phyloP scores from a whole-genome alignment of 2,329 filamentous ascomycete genomes.

The Alternaria viburni region DNA sequence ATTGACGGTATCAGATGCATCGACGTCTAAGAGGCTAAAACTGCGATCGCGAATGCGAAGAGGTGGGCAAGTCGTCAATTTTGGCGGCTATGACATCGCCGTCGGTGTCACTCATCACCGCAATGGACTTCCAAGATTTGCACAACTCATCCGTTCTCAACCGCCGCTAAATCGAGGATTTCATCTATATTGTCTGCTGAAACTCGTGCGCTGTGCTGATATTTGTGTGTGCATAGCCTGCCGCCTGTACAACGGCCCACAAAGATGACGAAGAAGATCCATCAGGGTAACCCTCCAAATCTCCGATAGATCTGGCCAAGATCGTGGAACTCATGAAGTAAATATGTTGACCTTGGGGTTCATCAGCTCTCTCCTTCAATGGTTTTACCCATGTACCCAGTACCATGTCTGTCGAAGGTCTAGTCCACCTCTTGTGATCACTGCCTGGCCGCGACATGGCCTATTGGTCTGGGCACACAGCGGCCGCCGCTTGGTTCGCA shows the following conservation, averaged over 20 bases:
- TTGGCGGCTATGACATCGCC: background rate
- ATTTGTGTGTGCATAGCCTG: background rate
- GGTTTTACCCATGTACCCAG: background rate
- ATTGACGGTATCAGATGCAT: background rate
- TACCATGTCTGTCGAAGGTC: background rate
- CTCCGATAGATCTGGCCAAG: background rate
- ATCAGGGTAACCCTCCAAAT: background rate
- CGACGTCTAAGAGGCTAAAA: background rate
- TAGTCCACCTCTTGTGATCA: background rate
- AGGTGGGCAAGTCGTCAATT: background rate
- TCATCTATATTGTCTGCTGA: background rate
- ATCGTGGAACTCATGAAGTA: background rate
- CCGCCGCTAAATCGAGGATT: background rate
- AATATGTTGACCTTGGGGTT: background rate
- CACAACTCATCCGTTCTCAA: background rate
- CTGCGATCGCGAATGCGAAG: background rate
- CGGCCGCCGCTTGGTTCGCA: background rate
- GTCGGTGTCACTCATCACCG: background rate
- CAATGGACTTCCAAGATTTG: background rate
- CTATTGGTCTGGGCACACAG: background rate
- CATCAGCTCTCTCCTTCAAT: background rate
- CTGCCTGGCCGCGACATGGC: background rate
- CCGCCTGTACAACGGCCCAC: background rate
- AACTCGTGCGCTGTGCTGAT: background rate
- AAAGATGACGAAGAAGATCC: background rate